Percentiles rank a stretch among this genome's conserved stretches.
phyloP scores from a whole-genome alignment of 805 yeast species.

The Cyberlindnera japonica region DNA sequence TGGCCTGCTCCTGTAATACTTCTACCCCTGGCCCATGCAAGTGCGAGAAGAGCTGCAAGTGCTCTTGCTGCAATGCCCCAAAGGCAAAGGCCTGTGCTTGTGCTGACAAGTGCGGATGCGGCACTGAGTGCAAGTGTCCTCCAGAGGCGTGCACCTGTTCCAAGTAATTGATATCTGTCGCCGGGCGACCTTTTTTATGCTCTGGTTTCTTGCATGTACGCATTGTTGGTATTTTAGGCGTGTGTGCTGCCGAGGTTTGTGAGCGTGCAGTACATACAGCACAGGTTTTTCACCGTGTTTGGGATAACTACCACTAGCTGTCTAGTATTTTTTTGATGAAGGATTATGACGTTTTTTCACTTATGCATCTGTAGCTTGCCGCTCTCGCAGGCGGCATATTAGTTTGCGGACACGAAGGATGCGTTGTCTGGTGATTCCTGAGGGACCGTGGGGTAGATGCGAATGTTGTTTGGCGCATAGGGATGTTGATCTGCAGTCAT shows the following conservation, averaged over 20 bases:
- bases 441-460: too few species aligned
- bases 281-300: too few species aligned
- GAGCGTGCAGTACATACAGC: too few species aligned
- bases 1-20: conserved; percentile 11
- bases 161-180: conserved; percentile 4
- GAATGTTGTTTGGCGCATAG: too few species aligned
- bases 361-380: too few species aligned
- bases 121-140: conserved; percentile 10
- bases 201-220: background rate
- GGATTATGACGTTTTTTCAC: too few species aligned
- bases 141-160: conserved; percentile 9
- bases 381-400: background rate
- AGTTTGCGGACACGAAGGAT: background rate
- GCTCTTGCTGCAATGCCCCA: conserved; percentile 1
- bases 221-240: background rate
- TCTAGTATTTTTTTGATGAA: too few species aligned
- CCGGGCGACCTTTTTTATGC: background rate
- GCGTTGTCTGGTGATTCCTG: background rate
- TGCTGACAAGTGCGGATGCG: conserved; percentile 9
- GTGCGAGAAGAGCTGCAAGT: conserved; percentile 2
- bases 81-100: conserved; percentile 4
- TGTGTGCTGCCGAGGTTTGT: too few species aligned
- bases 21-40: conserved; percentile 7
- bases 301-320: too few species aligned
- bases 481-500: background rate